Conservation (phyloP, 1,139 yeast species). For the Nakaseomyces kungkrabaensis region DNA sequence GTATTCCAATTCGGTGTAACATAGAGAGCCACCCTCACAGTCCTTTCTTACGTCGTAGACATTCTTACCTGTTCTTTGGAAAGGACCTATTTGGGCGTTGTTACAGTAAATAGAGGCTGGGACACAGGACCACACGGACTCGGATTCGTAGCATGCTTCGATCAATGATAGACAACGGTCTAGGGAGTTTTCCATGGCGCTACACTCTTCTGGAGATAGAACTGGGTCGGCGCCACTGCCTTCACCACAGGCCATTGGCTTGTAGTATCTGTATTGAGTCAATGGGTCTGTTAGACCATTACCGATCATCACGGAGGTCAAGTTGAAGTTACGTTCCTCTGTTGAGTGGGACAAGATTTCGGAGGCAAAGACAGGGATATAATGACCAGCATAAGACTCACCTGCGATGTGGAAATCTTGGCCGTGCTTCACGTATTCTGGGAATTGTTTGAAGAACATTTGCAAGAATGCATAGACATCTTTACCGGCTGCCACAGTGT, state of each 20-base stretch:
- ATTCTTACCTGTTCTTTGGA: slow-evolving; percentile 81
- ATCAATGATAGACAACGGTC: slow-evolving; percentile 79
- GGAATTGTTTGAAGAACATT: slow-evolving; percentile 84
- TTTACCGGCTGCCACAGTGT: slow-evolving; percentile 81
- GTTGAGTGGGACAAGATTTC: slow-evolving; percentile 67
- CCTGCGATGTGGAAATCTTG: slow-evolving; percentile 91
- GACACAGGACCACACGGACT: slow-evolving; percentile 81
- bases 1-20: slow-evolving; percentile 64
- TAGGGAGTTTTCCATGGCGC: slow-evolving; percentile 56
- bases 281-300: slow-evolving; percentile 93
- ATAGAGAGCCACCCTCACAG: slow-evolving; percentile 68
- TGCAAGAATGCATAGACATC: slow-evolving; percentile 89
- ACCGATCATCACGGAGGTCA: slow-evolving; percentile 85
- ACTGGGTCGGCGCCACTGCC: slow-evolving; percentile 77
- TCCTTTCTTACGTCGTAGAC: slow-evolving; percentile 85
- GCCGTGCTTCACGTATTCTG: slow-evolving; percentile 49
- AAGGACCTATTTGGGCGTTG: slow-evolving; percentile 78
- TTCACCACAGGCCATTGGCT: slow-evolving; percentile 96
- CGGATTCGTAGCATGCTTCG: slow-evolving; percentile 67
- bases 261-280: slow-evolving; percentile 77
- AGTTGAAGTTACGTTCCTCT: slow-evolving; percentile 67
- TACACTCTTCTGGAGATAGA: slow-evolving; percentile 61
- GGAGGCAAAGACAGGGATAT: slow-evolving; percentile 85
- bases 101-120: slow-evolving; percentile 91
- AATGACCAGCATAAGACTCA: slow-evolving; percentile 98